These are phyloP conservation scores for Rhododendron kiyosumense DNA, from an alignment of 148 eudicot species.

Conservation along the genomic window DNA sequence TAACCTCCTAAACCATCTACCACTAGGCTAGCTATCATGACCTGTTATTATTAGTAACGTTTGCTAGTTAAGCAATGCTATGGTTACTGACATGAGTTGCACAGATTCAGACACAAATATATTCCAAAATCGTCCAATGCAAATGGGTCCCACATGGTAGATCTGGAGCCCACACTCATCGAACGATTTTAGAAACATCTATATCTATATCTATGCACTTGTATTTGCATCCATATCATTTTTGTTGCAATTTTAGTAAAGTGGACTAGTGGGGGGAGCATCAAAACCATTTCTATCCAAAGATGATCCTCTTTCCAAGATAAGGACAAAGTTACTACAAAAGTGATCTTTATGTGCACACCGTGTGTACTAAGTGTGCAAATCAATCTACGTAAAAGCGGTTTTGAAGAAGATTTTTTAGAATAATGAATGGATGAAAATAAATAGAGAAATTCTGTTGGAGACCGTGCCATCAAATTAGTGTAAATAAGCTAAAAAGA, in stretches of 20 bases:
- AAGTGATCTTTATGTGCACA: not conserved
- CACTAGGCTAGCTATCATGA: too few relatives aligned
- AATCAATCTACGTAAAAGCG: not conserved
- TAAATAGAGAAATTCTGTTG: too few relatives aligned
- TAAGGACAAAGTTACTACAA: not conserved
- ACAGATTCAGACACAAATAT: not conserved
- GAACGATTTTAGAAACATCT: not conserved
- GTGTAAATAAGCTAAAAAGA: not conserved
- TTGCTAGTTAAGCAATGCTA: not conserved
- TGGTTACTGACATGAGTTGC: not conserved
- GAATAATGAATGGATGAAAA: too few relatives aligned
- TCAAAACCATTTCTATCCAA: not conserved
- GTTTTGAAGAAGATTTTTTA: too few relatives aligned
- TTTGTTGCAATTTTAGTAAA: not conserved
- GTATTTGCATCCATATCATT: not conserved
- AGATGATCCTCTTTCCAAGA: not conserved
- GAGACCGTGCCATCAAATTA: not conserved
- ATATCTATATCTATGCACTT: not conserved
- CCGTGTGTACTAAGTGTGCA: not conserved
- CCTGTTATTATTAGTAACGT: too few relatives aligned
- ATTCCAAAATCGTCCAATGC: not conserved
- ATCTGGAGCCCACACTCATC: not conserved
- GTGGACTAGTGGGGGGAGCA: too few relatives aligned
- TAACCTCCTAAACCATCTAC: too few relatives aligned
- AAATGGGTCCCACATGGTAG: not conserved